Base-by-base conservation (phyloP, 1,284 basidiomycete genomes). In the Marasmius oreades region DNA sequence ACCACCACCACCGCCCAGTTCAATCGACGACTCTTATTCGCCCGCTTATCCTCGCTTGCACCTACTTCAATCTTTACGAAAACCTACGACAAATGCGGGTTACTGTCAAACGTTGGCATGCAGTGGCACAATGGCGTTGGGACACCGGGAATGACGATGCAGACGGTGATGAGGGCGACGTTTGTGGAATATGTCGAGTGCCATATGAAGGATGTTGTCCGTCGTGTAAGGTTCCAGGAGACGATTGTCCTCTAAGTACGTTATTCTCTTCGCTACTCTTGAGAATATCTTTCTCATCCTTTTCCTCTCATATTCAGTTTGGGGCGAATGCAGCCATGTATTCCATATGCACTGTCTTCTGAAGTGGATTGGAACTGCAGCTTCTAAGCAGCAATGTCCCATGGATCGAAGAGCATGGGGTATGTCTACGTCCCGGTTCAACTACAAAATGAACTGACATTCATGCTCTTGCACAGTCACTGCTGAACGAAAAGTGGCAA, bases 271-370 rank as follows among this genome's bases (percentile, higher is more conserved):
- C 24, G 39, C 7, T 31, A 37, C 39, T 48, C 16, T 14, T 28
- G 51, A 14, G n/a, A n/a, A n/a, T 55, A 26, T 7, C 12, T 26
- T 14, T 34, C 16, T 36, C 42, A 22, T n/a, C 23, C 20, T 56
- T 12, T 7, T n/a, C 42, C n/a, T 22, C 56, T 14, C 24, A 59
- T 24, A 58, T 48, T 20, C 61, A 95, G 95, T 97, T 56, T 97
- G 93, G 92, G 95, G 95, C 24, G 88, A 95, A 73, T 98, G 95
- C 67, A 92, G 87, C 5, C 95, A 97, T 69, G 86, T 96, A 55
- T 95, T 94, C 68, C 93, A 95, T 70, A 93, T 95, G 92, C 93
- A 95, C 71, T 97, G 95, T 73, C 74, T 98, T 12, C 79, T 95
- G 62, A 96, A 96, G 70, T 98, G 95, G 95, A 85, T 97, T 59